A percentile compares a stretch with the other conserved stretches of the same genome.
phyloP scores from a whole-genome alignment of 176 grass and related monocot species.

The Musa itinerans region DNA sequence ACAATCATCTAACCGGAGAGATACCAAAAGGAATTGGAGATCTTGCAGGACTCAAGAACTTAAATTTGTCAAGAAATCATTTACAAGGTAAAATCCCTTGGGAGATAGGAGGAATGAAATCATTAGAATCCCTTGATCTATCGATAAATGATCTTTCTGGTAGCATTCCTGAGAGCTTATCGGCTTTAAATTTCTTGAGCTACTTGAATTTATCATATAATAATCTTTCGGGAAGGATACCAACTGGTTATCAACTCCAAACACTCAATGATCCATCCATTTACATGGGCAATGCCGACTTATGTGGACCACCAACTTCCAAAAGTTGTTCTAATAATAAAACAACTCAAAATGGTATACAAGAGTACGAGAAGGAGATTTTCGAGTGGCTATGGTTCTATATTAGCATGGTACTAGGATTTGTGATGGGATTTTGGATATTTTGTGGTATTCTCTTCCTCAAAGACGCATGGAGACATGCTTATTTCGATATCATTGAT shows the following conservation, averaged over 20 bases:
- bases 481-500: background rate
- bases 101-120: no score
- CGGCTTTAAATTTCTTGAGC: slow-evolving; percentile 16
- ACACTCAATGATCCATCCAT: slow-evolving; percentile 20
- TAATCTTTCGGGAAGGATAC: slow-evolving; percentile 28
- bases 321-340: slow-evolving; percentile 6
- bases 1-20: no score
- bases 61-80: no score
- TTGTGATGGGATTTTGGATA: background rate
- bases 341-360: background rate
- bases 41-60: no score
- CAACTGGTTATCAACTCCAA: slow-evolving; percentile 30
- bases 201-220: slow-evolving; percentile 35
- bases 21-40: no score
- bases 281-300: slow-evolving; percentile 3
- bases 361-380: background rate
- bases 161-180: slow-evolving; percentile 9
- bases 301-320: slow-evolving; percentile 21
- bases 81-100: no score
- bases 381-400: background rate
- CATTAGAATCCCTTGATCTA: background rate
- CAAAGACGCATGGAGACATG: background rate
- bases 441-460: background rate
- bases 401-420: background rate
- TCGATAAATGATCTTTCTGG: slow-evolving; percentile 23